phyloP scores from a whole-genome alignment of 2,329 filamentous ascomycete species.

The Achaetomium macrosporum region DNA sequence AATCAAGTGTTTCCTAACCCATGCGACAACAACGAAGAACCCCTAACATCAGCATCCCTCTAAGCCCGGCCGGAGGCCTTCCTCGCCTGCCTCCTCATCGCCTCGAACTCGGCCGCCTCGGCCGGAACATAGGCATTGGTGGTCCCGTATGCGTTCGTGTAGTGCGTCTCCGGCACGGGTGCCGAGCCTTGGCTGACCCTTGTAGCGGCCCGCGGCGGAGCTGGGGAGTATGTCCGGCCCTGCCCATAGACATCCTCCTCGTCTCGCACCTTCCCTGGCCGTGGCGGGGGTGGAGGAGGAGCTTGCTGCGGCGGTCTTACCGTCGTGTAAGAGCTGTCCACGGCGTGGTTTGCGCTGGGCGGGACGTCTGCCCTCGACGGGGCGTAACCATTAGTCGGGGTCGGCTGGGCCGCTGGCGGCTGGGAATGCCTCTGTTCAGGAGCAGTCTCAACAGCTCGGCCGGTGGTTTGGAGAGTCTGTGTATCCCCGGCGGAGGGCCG shows the following conservation, averaged over 20 bases:
- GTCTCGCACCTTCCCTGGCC: conserved; percentile 31
- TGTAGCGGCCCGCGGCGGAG: conserved; percentile 3
- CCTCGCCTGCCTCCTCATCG: conserved; percentile 10
- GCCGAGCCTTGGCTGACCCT: conserved; percentile 5
- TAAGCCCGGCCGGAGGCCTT: conserved; percentile 3
- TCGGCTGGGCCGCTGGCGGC: neutral
- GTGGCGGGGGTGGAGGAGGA: conserved; percentile 29
- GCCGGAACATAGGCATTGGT: conserved; percentile 12
- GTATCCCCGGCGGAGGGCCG: conserved; percentile 7
- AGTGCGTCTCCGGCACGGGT: conserved; percentile 12
- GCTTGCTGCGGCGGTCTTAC: conserved; percentile 20
- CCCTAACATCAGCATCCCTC: no score
- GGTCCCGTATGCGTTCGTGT: conserved; percentile 13
- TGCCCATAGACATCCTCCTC: conserved; percentile 17
- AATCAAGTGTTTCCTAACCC: no score
- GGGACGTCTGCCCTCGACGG: neutral
- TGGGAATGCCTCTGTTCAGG: neutral
- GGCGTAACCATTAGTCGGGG: neutral
- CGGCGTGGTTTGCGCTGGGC: neutral
- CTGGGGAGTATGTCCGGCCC: conserved; percentile 6
- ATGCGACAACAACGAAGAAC: no score
- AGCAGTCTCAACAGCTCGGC: neutral
- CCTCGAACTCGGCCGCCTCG: conserved; percentile 18
- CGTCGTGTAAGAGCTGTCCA: conserved; percentile 8
- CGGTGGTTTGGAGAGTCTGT: neutral